Conservation (phyloP, 1,284 basidiomycete species). For the Heliocybe sulcata region DNA sequence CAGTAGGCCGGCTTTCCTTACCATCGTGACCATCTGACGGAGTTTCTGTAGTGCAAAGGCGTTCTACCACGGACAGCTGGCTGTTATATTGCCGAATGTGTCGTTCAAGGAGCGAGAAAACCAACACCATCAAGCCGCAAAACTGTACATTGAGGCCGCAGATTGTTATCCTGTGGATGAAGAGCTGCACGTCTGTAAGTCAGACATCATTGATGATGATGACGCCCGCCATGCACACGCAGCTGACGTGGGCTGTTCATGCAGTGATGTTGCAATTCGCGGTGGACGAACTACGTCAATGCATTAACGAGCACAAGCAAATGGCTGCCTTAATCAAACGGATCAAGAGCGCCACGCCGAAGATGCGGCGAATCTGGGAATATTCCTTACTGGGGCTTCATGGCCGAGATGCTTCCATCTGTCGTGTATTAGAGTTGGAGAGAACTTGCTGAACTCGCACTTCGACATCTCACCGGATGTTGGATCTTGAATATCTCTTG, state of each 20-base stretch:
- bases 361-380: constrained; percentile 1
- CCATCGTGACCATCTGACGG: background rate
- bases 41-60: background rate
- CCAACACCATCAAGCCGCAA: background rate
- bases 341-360: background rate
- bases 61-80: background rate
- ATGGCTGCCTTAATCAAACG: background rate
- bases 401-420: background rate
- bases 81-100: background rate
- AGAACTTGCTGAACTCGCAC: background rate
- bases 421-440: background rate
- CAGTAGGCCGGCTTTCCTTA: background rate
- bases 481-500: no score
- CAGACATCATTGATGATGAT: background rate
- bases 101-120: background rate
- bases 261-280: background rate
- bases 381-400: background rate
- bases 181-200: background rate
- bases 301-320: background rate
- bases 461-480: background rate
- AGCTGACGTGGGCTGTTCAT: background rate
- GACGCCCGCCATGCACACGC: background rate
- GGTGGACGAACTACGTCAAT: background rate
- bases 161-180: background rate
- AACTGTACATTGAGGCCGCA: background rate